These are phyloP conservation scores for Heterobasidion parviporum DNA, from an alignment of 1,284 basidiomycete species.

Conservation along the genomic window DNA sequence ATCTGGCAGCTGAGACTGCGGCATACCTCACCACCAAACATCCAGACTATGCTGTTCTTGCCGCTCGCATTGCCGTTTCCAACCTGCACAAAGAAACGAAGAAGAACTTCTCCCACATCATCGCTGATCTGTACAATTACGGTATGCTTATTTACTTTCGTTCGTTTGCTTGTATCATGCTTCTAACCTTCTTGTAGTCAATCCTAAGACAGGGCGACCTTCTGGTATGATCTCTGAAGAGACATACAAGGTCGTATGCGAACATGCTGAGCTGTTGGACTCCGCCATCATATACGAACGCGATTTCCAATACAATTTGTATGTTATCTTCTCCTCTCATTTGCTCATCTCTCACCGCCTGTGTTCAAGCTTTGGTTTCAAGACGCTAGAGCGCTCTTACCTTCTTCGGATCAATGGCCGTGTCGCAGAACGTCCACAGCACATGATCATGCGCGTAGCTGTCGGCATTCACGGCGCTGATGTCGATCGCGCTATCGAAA, in stretches of 20 bases:
- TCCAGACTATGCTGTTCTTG: constrained; percentile 97
- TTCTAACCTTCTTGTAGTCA: constrained; percentile 44
- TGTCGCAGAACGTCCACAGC: constrained; percentile 95
- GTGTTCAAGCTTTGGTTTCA: constrained; percentile 86
- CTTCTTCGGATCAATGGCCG: constrained; percentile 91
- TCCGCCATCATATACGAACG: constrained; percentile 97
- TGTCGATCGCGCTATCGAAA: constrained; percentile 86
- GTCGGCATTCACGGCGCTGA: constrained; percentile 94
- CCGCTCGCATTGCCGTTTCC: constrained; percentile 96
- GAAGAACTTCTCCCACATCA: constrained; percentile 91
- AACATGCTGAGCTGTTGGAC: constrained; percentile 81
- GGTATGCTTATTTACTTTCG: constrained; percentile 33
- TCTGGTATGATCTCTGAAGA: constrained; percentile 92
- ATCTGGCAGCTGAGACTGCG: constrained; percentile 93
- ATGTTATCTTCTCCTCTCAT: constrained; percentile 16
- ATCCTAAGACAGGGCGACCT: constrained; percentile 88
- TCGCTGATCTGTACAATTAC: constrained; percentile 88
- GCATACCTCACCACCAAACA: constrained; percentile 96
- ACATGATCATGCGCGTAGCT: constrained; percentile 99
- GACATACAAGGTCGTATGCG: constrained; percentile 79
- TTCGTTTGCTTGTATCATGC: neutral
- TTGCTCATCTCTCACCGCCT: constrained; percentile 1
- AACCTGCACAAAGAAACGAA: constrained; percentile 99
- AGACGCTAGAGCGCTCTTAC: constrained; percentile 98
- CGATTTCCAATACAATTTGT: constrained; percentile 97